phyloP scores from a whole-genome alignment of 768 basidiomycete species.

The Macrolepiota dolichaula region DNA sequence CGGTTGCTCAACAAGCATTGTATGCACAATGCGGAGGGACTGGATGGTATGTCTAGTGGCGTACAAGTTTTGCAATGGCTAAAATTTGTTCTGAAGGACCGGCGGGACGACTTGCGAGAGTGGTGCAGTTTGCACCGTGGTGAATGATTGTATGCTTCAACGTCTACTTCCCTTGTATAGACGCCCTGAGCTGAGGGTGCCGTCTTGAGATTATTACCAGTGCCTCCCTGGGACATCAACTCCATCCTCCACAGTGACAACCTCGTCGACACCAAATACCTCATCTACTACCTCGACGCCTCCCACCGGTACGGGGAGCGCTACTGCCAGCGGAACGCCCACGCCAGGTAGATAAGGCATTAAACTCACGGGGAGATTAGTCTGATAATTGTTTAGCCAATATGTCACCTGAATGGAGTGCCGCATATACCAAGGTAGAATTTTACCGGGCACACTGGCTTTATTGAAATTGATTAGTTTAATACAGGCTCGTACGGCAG shows the following conservation, averaged over 20 bases:
- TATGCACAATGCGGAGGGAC: slow-evolving; percentile 50
- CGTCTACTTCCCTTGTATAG: background rate
- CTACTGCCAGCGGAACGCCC: slow-evolving; percentile 20
- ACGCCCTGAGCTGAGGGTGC: background rate
- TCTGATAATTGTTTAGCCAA: slow-evolving; percentile 25
- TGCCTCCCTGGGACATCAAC: slow-evolving; percentile 40
- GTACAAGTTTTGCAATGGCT: background rate
- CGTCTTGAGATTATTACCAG: slow-evolving; percentile 42
- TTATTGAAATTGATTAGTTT: background rate
- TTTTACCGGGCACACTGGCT: background rate
- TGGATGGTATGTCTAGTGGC: slow-evolving; percentile 36
- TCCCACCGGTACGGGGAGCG: slow-evolving; percentile 18
- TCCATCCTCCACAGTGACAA: slow-evolving; percentile 19
- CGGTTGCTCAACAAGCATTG: slow-evolving; percentile 34
- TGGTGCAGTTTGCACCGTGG: slow-evolving; percentile 38
- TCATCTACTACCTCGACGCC: slow-evolving; percentile 19
- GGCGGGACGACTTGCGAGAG: slow-evolving; percentile 47
- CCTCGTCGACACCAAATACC: slow-evolving; percentile 21
- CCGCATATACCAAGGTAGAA: slow-evolving; percentile 49
- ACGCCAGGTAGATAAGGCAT: slow-evolving; percentile 11
- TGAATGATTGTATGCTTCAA: slow-evolving; percentile 38
- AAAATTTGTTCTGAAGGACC: slow-evolving; percentile 27
- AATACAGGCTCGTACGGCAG: slow-evolving; percentile 41
- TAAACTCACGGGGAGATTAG: background rate
- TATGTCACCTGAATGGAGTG: slow-evolving; percentile 48